These are phyloP conservation scores for Babesia sp. DNA, from an alignment of 169 alveolate genomes.

Conservation along the genomic window DNA sequence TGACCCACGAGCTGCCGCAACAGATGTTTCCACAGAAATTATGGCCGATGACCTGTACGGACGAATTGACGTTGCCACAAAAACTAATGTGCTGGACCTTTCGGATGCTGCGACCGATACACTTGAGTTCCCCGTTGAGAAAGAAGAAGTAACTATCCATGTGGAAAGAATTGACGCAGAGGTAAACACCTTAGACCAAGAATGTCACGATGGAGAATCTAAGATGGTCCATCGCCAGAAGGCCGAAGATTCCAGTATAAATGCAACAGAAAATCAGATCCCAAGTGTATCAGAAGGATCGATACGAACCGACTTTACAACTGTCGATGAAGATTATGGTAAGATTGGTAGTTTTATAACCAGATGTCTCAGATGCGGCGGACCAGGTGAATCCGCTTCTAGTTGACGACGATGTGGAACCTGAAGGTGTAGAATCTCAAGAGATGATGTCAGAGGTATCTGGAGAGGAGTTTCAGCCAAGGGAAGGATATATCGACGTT, in stretches of 20 bases:
- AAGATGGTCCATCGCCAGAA: no score
- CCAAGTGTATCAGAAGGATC: no score
- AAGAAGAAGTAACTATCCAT: no score
- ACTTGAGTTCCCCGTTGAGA: no score
- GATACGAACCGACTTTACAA: no score
- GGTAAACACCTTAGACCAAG: no score
- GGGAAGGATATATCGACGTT: background rate
- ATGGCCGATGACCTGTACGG: background rate
- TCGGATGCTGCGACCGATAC: background rate
- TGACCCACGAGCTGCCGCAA: background rate
- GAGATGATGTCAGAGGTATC: conserved; percentile 13
- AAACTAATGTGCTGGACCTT: background rate
- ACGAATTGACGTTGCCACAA: background rate
- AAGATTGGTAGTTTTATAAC: no score
- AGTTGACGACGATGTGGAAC: background rate
- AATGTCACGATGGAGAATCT: no score
- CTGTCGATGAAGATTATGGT: background rate
- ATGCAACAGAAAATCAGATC: no score
- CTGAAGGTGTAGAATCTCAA: background rate
- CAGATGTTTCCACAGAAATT: background rate
- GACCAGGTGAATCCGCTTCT: conserved; percentile 35
- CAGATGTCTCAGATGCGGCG: background rate
- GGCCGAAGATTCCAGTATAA: no score
- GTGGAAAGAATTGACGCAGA: no score
- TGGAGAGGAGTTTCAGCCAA: conserved; percentile 8